phyloP scores from a whole-genome alignment of 768 basidiomycete species.

The Leucocoprinus leucothites region DNA sequence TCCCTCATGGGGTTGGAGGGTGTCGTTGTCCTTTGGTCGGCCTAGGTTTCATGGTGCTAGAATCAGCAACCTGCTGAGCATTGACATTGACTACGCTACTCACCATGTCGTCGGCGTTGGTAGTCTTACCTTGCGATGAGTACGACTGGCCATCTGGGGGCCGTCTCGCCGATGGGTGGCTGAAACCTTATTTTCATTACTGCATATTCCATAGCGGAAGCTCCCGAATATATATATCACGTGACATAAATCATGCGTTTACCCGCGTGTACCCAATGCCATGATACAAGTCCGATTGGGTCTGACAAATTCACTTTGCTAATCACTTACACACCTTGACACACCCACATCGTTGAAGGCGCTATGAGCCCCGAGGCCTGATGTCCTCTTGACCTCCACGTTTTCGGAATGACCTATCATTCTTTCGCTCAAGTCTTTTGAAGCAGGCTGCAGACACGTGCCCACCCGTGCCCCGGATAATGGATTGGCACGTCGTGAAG shows the following conservation, averaged over 20 bases:
- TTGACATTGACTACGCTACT: slow-evolving; percentile 16
- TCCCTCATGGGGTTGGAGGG: slow-evolving; percentile 96
- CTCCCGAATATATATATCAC: slow-evolving; percentile 19
- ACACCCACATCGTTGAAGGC: neutral
- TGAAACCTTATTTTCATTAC: slow-evolving; percentile 38
- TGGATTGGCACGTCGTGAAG: too few species aligned
- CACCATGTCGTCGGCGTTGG: slow-evolving; percentile 40
- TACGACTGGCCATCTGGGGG: slow-evolving; percentile 25
- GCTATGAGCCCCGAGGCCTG: too few species aligned
- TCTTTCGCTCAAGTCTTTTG: neutral
- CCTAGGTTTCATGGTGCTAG: slow-evolving; percentile 39
- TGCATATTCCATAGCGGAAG: slow-evolving; percentile 28
- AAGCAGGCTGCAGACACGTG: too few species aligned
- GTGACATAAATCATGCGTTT: neutral
- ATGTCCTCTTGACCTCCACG: neutral
- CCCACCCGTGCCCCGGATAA: too few species aligned
- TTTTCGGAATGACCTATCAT: neutral
- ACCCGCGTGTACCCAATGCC: neutral
- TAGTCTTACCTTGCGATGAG: slow-evolving; percentile 31
- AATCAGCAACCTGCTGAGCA: slow-evolving; percentile 1
- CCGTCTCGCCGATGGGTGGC: slow-evolving; percentile 27
- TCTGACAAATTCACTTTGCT: too few species aligned
- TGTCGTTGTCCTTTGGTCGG: slow-evolving; percentile 77
- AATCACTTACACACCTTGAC: neutral
- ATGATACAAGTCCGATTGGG: neutral